Evolutionary conservation across 352 stramenopile species (phyloP).

Genomic region (Ophiocytium majus): DNA sequence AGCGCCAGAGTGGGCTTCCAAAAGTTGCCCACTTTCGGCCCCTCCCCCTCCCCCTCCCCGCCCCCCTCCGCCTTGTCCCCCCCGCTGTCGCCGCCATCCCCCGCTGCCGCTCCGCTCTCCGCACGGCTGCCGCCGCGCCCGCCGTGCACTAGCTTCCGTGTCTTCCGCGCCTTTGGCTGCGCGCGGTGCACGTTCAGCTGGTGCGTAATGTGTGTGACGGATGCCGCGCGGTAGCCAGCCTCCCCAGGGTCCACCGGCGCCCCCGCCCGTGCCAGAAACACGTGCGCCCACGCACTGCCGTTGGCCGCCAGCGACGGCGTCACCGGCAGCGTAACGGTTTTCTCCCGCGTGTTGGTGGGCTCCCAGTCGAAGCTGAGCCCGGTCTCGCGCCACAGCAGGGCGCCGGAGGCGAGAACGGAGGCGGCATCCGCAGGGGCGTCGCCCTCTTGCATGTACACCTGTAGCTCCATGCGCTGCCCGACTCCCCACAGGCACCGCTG

Average conservation of each 20-base stretch:
- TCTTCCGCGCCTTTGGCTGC: slow-evolving; percentile 33
- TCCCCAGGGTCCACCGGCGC: slow-evolving; percentile 28
- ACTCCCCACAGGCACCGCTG: no score
- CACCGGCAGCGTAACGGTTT: slow-evolving; percentile 20
- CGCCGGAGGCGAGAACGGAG: not conserved
- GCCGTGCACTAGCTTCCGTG: slow-evolving; percentile 35
- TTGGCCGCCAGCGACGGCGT: slow-evolving; percentile 39
- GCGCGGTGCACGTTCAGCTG: slow-evolving; percentile 42
- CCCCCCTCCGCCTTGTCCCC: slow-evolving; percentile 10
- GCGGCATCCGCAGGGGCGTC: not conserved
- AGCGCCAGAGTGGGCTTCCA: slow-evolving; percentile 48
- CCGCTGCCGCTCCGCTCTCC: slow-evolving; percentile 5
- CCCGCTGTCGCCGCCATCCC: not conserved
- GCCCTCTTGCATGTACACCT: slow-evolving; percentile 29
- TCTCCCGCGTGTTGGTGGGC: slow-evolving; percentile 19
- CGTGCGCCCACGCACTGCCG: slow-evolving; percentile 31
- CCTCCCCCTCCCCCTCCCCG: slow-evolving; percentile 8
- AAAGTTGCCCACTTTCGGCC: slow-evolving; percentile 36
- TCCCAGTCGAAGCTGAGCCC: slow-evolving; percentile 28
- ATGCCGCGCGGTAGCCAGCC: slow-evolving; percentile 13
- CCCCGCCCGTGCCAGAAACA: slow-evolving; percentile 41
- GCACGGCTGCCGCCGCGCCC: not conserved
- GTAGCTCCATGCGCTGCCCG: slow-evolving; percentile 33
- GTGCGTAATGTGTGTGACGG: slow-evolving; percentile 32
- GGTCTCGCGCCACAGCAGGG: slow-evolving; percentile 35